Percentiles rank a stretch among this genome's conserved stretches.
phyloP scores from a whole-genome alignment of 495 filamentous ascomycete species.

The Trichoderma erinaceum region DNA sequence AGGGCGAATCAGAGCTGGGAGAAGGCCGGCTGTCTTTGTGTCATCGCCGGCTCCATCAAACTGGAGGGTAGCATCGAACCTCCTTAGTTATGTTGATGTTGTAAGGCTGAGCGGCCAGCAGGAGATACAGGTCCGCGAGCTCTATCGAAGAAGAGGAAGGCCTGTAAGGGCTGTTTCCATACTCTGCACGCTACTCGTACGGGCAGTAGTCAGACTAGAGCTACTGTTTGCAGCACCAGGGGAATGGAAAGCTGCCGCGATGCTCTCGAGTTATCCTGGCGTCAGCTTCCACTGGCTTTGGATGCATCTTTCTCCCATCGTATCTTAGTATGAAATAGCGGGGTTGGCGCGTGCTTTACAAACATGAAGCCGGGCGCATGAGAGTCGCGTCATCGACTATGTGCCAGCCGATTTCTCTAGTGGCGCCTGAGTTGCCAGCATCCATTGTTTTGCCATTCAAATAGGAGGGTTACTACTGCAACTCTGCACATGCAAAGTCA shows the following conservation, averaged over 20 bases:
- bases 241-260: background rate
- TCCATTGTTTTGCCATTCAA: background rate
- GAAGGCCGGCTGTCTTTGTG: background rate
- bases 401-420: background rate
- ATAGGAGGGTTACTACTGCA: background rate
- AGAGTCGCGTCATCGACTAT: background rate
- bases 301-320: background rate
- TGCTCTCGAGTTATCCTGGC: background rate
- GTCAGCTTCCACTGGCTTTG: background rate
- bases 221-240: background rate
- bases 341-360: background rate
- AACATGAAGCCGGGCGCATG: background rate
- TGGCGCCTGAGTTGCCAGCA: conserved; percentile 10
- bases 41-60: background rate
- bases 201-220: background rate
- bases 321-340: background rate
- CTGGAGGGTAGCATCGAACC: background rate
- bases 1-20: background rate
- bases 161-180: background rate
- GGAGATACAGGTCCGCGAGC: background rate
- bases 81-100: background rate
- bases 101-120: conserved; percentile 5
- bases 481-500: conserved; percentile 6
- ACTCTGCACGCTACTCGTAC: background rate
- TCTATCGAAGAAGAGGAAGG: background rate